These are phyloP conservation scores for Tetrastigma voinierianum DNA, from an alignment of 164 flowering plant species.

Conservation along the genomic window DNA sequence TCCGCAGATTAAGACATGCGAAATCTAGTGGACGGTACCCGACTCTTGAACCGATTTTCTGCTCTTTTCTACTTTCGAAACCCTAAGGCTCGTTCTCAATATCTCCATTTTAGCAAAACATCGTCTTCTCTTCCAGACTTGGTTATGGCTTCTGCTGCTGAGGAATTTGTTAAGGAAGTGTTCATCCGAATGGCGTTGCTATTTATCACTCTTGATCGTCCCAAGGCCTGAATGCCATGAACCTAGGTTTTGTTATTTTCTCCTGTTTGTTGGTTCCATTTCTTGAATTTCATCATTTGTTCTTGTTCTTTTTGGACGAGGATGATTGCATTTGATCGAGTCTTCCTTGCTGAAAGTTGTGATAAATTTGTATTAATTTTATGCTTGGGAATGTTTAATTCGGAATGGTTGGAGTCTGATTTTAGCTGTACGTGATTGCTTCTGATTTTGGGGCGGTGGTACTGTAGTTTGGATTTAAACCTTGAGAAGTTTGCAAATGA, in stretches of 20 bases:
- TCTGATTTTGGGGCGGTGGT: too few species aligned
- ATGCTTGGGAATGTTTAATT: too few species aligned
- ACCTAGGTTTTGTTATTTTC: conserved; percentile 51
- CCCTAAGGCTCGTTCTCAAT: background rate
- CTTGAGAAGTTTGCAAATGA: too few species aligned
- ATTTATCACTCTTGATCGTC: conserved; percentile 94
- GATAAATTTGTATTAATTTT: too few species aligned
- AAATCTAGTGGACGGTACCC: conserved; percentile 6
- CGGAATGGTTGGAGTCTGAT: too few species aligned
- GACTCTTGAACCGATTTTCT: conserved; percentile 12
- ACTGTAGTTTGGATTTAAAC: too few species aligned
- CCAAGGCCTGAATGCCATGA: conserved; percentile 98
- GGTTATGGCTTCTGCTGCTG: conserved; percentile 55
- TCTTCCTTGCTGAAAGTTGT: too few species aligned
- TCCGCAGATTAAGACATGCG: background rate
- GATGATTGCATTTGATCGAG: too few species aligned
- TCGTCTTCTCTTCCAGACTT: conserved; percentile 26
- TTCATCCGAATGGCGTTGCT: conserved; percentile 82
- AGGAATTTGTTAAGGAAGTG: conserved; percentile 74
- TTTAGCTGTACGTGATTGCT: too few species aligned
- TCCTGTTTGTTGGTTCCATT: background rate
- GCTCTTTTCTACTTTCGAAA: background rate
- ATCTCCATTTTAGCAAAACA: conserved; percentile 6
- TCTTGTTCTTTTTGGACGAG: background rate
- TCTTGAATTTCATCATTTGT: background rate